phyloP scores from a whole-genome alignment of 495 filamentous ascomycete genomes.

The Neurospora discreta region DNA sequence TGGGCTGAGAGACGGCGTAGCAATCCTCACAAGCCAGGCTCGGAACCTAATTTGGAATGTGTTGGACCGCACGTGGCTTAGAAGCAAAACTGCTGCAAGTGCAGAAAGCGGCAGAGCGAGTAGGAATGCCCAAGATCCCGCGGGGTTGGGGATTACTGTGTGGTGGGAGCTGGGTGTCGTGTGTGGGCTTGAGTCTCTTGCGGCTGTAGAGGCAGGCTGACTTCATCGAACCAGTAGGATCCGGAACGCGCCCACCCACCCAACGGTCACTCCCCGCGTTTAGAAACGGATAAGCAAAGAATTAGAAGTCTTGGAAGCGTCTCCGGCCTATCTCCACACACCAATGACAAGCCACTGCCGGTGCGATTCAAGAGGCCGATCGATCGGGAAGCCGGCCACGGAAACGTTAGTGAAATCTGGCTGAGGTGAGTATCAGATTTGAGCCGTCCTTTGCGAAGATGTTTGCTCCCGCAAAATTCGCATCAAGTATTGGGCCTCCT shows the following conservation, averaged over 20 bases:
- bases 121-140: background rate
- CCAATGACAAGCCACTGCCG: background rate
- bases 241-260: background rate
- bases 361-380: background rate
- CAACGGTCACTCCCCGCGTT: background rate
- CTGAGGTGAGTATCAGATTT: background rate
- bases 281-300: background rate
- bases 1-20: background rate
- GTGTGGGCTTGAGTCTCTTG: slow-evolving; percentile 8
- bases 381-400: background rate
- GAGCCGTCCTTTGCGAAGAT: background rate
- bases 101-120: background rate
- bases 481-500: background rate
- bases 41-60: background rate
- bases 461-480: background rate
- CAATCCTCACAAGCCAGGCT: background rate
- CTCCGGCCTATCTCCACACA: background rate
- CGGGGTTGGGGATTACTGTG: background rate
- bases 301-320: background rate
- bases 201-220: slow-evolving; percentile 2
- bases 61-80: background rate
- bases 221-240: background rate
- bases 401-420: background rate
- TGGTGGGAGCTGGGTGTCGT: slow-evolving; percentile 1
- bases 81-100: background rate